Percentiles rank a stretch among this genome's conserved stretches.
These are phyloP conservation scores for Trichoderma sp. DNA, from an alignment of 2,329 filamentous ascomycete species.

Conservation along the genomic window DNA sequence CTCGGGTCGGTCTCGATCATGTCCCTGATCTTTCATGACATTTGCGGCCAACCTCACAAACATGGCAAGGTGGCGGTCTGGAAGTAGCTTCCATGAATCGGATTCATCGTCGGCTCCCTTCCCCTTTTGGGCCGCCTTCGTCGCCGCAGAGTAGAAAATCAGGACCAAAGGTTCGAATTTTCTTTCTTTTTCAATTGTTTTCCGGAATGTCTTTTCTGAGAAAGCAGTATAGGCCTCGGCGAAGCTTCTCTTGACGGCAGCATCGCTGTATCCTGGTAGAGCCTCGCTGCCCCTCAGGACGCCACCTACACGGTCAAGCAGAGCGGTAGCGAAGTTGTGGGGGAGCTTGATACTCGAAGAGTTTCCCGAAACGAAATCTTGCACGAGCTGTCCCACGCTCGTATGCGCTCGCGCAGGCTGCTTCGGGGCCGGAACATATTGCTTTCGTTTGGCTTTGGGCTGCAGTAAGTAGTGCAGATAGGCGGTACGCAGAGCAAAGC, in stretches of 20 bases:
- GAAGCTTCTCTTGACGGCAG: conserved; percentile 90
- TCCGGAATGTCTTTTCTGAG: conserved; percentile 84
- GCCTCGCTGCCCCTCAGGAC: conserved; percentile 81
- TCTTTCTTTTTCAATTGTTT: conserved; percentile 90
- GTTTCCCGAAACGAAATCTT: conserved; percentile 71
- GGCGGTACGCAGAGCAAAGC: conserved; percentile 85
- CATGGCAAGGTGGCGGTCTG: conserved; percentile 91
- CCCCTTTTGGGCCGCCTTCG: conserved; percentile 77
- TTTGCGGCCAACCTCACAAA: conserved; percentile 86
- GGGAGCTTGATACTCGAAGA: conserved; percentile 60
- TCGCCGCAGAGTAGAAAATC: conserved; percentile 95
- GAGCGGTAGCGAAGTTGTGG: conserved; percentile 54
- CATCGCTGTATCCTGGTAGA: conserved; percentile 86
- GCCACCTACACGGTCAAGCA: conserved; percentile 75
- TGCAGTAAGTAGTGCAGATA: conserved; percentile 93
- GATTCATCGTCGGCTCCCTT: conserved; percentile 79
- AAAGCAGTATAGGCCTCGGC: conserved; percentile 92
- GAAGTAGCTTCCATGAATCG: conserved; percentile 86
- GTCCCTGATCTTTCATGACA: conserved; percentile 81
- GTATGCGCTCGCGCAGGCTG: conserved; percentile 66
- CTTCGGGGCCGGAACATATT: conserved; percentile 74
- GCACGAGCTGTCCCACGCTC: conserved; percentile 82
- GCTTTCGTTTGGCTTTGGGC: conserved; percentile 84
- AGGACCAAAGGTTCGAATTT: conserved; percentile 90
- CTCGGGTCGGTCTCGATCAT: conserved; percentile 83